Evolutionary conservation across 176 grass and related monocot species (phyloP).

Genomic region (bread wheat (Triticum aestivum)): DNA sequence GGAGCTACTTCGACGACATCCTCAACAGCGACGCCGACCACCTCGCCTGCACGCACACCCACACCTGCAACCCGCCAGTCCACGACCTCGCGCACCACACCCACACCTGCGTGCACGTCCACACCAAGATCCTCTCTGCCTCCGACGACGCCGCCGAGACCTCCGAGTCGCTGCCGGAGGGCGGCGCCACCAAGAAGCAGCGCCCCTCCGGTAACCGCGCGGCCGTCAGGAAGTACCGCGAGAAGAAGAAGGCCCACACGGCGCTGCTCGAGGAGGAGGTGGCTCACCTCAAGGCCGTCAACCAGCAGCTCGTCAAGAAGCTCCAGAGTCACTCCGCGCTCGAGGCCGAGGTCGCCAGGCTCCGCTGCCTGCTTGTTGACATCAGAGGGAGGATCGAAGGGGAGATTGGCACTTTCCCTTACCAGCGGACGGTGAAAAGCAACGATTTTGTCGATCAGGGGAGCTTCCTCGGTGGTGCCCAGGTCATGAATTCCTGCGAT

Average conservation of each 20-base stretch:
- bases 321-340: conserved; percentile 57
- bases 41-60: conserved; percentile 71
- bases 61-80: conserved; percentile 74
- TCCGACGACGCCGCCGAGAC: conserved; percentile 14
- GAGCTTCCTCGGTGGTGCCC: background rate
- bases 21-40: conserved; percentile 53
- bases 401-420: conserved; percentile 49
- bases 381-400: conserved; percentile 75
- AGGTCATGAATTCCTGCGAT: conserved; percentile 42
- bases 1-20: conserved; percentile 70
- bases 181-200: conserved; percentile 40
- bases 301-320: conserved; percentile 64
- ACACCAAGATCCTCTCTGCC: conserved; percentile 69
- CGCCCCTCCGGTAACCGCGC: conserved; percentile 54
- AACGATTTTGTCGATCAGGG: background rate
- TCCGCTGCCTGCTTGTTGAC: conserved; percentile 68
- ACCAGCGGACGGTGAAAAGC: background rate
- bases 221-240: conserved; percentile 70
- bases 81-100: conserved; percentile 56
- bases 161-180: conserved; percentile 4
- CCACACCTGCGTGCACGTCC: conserved; percentile 79
- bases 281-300: conserved; percentile 42
- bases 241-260: conserved; percentile 76
- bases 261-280: conserved; percentile 63
- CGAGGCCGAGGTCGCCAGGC: conserved; percentile 54